phyloP scores from a whole-genome alignment of 768 basidiomycete species.

The Macrolepiota dolichaula region DNA sequence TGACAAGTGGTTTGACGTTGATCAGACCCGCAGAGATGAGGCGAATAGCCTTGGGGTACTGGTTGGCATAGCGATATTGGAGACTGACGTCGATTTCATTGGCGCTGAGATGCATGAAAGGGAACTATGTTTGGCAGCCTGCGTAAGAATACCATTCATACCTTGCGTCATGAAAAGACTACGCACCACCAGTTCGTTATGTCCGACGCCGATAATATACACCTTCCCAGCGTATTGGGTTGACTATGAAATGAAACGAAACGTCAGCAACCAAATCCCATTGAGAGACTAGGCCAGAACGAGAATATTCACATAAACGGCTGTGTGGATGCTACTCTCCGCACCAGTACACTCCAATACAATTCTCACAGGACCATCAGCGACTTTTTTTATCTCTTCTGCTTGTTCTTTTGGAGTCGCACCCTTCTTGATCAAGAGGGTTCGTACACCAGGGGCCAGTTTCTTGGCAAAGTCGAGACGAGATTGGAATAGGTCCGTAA shows the following conservation, averaged over 20 bases:
- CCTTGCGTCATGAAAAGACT: not conserved
- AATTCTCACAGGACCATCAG: slow-evolving; percentile 45
- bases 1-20: slow-evolving; percentile 76
- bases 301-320: slow-evolving; percentile 43
- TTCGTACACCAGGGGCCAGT: slow-evolving; percentile 54
- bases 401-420: slow-evolving; percentile 47
- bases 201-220: slow-evolving; percentile 69
- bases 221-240: slow-evolving; percentile 63
- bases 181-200: slow-evolving; percentile 55
- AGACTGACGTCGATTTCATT: slow-evolving; percentile 69
- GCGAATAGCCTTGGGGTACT: slow-evolving; percentile 83
- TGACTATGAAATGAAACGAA: slow-evolving; percentile 34
- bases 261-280: not conserved
- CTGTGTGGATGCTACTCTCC: slow-evolving; percentile 59
- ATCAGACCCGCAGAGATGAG: slow-evolving; percentile 75
- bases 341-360: slow-evolving; percentile 65
- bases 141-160: not conserved
- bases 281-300: not conserved
- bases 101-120: slow-evolving; percentile 70
- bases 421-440: slow-evolving; percentile 51
- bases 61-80: slow-evolving; percentile 68
- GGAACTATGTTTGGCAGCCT: slow-evolving; percentile 38
- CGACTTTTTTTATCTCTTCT: slow-evolving; percentile 46
- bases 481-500: slow-evolving; percentile 64
- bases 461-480: slow-evolving; percentile 66